Percentiles rank a stretch among this genome's conserved stretches.
Conservation (phyloP, 73 alveolate species). For the Breviolum minutum region DNA sequence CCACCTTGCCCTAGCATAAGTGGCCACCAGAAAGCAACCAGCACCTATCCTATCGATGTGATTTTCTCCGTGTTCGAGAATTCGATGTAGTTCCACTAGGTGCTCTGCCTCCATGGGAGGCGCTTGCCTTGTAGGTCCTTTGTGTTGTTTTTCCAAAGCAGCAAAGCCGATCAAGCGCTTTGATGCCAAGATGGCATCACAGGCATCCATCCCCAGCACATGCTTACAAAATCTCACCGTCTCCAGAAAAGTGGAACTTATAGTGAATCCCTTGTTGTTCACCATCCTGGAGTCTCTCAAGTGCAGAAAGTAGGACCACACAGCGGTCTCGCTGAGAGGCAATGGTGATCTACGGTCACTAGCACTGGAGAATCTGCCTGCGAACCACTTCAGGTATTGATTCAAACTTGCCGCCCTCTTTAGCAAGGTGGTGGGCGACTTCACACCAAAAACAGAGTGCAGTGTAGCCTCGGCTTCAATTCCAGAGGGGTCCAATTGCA, state of each 20-base stretch:
- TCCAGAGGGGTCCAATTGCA: no score
- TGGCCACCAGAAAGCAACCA: not conserved
- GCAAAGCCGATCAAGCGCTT: not conserved
- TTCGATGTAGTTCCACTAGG: not conserved
- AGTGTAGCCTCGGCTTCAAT: no score
- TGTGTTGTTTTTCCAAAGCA: not conserved
- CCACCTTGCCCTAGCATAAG: not conserved
- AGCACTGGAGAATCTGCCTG: no score
- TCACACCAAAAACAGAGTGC: no score
- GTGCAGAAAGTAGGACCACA: not conserved
- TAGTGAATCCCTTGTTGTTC: not conserved
- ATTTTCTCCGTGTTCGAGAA: not conserved
- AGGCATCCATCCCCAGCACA: not conserved
- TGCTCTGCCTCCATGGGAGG: not conserved
- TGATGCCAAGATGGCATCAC: not conserved
- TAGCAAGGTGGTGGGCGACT: no score
- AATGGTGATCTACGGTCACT: no score
- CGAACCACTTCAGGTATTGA: no score
- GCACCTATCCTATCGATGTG: not conserved
- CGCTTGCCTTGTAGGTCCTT: not conserved
- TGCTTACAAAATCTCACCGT: not conserved
- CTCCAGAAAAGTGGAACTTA: not conserved
- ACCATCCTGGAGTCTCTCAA: not conserved
- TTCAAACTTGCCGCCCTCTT: no score
- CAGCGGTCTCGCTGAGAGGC: not conserved